These are phyloP conservation scores for Teunomyces barrocoloradensis DNA, from an alignment of 805 yeast genomes.

Conservation along the genomic window DNA sequence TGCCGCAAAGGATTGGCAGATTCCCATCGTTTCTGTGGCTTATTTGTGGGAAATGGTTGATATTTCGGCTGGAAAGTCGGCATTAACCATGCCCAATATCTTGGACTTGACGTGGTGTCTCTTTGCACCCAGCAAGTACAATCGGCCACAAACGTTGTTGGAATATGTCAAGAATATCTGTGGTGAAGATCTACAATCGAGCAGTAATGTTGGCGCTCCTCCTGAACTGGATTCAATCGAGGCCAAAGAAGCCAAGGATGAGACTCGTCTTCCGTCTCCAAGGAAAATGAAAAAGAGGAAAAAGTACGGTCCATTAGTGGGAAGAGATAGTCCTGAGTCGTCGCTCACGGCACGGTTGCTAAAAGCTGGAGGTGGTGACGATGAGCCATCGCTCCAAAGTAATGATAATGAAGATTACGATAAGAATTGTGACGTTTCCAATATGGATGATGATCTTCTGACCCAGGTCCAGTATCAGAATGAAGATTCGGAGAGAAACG, in stretches of 20 bases:
- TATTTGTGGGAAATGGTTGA: slow-evolving; percentile 53
- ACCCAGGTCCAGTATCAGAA: slow-evolving; percentile 25
- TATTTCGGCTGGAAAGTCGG: slow-evolving; percentile 17
- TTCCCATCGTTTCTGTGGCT: slow-evolving; percentile 57
- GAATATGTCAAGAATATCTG: slow-evolving; percentile 14
- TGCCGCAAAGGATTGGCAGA: slow-evolving; percentile 56
- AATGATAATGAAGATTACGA: slow-evolving; percentile 5
- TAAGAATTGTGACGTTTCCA: slow-evolving; percentile 14
- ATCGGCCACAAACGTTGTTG: slow-evolving; percentile 22
- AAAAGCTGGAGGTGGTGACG: not conserved
- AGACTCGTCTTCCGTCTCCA: slow-evolving; percentile 49
- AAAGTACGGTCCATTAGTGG: slow-evolving; percentile 48
- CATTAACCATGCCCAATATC: slow-evolving; percentile 36
- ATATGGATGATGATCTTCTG: slow-evolving; percentile 16
- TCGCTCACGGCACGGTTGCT: not conserved
- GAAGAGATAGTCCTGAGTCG: slow-evolving; percentile 16
- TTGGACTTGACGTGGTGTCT: slow-evolving; percentile 54
- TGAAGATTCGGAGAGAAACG: slow-evolving; percentile 17
- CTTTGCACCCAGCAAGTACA: slow-evolving; percentile 42
- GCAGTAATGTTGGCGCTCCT: not conserved
- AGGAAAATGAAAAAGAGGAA: slow-evolving; percentile 40
- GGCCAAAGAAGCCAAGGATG: not conserved
- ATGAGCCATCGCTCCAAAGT: not conserved
- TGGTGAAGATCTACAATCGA: slow-evolving; percentile 5
- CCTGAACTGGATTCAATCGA: not conserved